Percentiles rank a stretch among this genome's conserved stretches.
phyloP scores from a whole-genome alignment of 192 early-diverging fungal genomes.

The Pecoramyces ruminantium region DNA sequence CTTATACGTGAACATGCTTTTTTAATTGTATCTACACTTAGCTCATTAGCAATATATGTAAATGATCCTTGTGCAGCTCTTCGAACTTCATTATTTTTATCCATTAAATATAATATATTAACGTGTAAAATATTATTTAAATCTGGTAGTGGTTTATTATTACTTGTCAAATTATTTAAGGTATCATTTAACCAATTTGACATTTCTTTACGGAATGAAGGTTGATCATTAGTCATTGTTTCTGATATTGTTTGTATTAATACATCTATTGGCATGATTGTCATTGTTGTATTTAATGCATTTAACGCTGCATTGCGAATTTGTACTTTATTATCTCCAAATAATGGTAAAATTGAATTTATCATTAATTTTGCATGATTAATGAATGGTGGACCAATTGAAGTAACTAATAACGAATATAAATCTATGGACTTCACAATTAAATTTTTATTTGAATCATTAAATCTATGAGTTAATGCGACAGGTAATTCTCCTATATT shows the following conservation, averaged over 20 bases:
- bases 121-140: slow-evolving; percentile 43
- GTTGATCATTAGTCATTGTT: slow-evolving; percentile 61
- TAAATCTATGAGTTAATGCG: slow-evolving; percentile 65
- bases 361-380: slow-evolving; percentile 51
- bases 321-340: slow-evolving; percentile 83
- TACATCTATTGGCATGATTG: slow-evolving; percentile 29
- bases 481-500: slow-evolving; percentile 60
- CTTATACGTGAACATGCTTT: background rate
- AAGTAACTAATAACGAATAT: slow-evolving; percentile 49
- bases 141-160: slow-evolving; percentile 28
- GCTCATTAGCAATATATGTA: slow-evolving; percentile 22
- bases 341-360: slow-evolving; percentile 44
- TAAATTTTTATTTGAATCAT: slow-evolving; percentile 84
- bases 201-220: slow-evolving; percentile 73
- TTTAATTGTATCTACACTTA: background rate
- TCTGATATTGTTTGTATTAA: slow-evolving; percentile 43
- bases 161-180: slow-evolving; percentile 19
- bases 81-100: slow-evolving; percentile 75
- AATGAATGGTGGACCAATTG: slow-evolving; percentile 78
- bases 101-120: slow-evolving; percentile 67
- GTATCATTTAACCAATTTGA: slow-evolving; percentile 60
- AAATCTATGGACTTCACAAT: slow-evolving; percentile 66
- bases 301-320: slow-evolving; percentile 59
- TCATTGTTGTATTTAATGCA: slow-evolving; percentile 37
- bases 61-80: slow-evolving; percentile 64